A percentile compares a stretch with the other conserved stretches of the same genome.
Conservation (phyloP, 2,329 filamentous ascomycete species). For the Colletotrichum neosansevieriae region DNA sequence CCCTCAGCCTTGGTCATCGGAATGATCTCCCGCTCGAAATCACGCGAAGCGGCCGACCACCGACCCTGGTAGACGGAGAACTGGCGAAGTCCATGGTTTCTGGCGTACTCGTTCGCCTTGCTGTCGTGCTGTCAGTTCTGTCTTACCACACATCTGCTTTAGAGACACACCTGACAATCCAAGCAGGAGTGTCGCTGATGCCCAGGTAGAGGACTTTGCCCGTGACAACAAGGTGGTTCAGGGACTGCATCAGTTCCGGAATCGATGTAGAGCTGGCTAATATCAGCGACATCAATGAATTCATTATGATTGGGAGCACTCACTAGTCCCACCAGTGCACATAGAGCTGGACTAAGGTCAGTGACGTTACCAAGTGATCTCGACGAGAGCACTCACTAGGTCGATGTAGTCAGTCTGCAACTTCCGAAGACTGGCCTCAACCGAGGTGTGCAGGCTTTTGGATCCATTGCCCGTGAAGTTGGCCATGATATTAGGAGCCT, state of each 20-base stretch:
- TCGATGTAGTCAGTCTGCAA: slow-evolving; percentile 78
- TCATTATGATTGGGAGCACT: too few relatives aligned
- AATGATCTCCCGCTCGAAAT: slow-evolving; percentile 78
- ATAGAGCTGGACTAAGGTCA: slow-evolving; percentile 58
- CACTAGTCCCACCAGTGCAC: slow-evolving; percentile 75
- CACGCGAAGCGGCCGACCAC: slow-evolving; percentile 72
- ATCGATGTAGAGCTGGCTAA: slow-evolving; percentile 63
- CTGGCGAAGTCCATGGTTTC: slow-evolving; percentile 75
- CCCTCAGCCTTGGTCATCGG: slow-evolving; percentile 73
- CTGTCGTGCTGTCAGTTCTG: slow-evolving; percentile 44
- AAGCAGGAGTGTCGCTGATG: slow-evolving; percentile 76
- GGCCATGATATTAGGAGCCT: slow-evolving; percentile 58
- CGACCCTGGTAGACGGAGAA: slow-evolving; percentile 78
- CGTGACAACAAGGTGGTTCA: slow-evolving; percentile 69
- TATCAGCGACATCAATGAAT: too few relatives aligned
- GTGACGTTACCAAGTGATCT: neutral
- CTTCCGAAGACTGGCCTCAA: slow-evolving; percentile 69
- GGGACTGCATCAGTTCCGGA: slow-evolving; percentile 75
- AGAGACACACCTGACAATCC: slow-evolving; percentile 65
- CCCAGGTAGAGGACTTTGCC: slow-evolving; percentile 77
- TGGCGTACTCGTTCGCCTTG: slow-evolving; percentile 77
- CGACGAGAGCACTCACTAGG: slow-evolving; percentile 54
- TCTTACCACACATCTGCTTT: slow-evolving; percentile 1
- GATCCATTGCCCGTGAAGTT: slow-evolving; percentile 71
- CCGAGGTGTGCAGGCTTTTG: slow-evolving; percentile 69